phyloP scores from a whole-genome alignment of 169 alveolate genomes.

The Plasmodium falciparum region DNA sequence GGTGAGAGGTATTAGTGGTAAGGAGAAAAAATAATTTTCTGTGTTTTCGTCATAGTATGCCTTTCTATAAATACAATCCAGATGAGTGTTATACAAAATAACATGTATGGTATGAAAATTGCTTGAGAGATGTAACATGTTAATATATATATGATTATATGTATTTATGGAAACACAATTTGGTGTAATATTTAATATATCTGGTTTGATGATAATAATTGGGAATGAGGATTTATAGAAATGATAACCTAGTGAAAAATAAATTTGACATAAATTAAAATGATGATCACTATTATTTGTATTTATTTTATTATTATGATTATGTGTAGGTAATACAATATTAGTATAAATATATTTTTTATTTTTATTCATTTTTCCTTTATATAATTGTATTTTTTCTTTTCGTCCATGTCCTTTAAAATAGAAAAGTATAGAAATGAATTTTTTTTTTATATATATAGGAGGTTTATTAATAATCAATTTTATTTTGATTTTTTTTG shows the following conservation, averaged over 20 bases:
- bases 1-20: slow-evolving; percentile 32
- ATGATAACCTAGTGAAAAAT: slow-evolving; percentile 21
- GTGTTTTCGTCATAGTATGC: slow-evolving; percentile 28
- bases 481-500: slow-evolving; percentile 41
- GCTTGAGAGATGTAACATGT: slow-evolving; percentile 40
- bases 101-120: slow-evolving; percentile 30
- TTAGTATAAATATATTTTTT: slow-evolving; percentile 35
- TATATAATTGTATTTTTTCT: slow-evolving; percentile 14
- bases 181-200: slow-evolving; percentile 49
- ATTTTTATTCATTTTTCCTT: slow-evolving; percentile 40
- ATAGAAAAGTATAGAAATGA: slow-evolving; percentile 24
- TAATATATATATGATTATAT: slow-evolving; percentile 21
- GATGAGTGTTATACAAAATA: slow-evolving; percentile 26
- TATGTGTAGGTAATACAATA: background rate
- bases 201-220: slow-evolving; percentile 56
- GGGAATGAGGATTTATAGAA: slow-evolving; percentile 30
- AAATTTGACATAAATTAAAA: slow-evolving; percentile 26
- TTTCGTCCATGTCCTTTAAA: slow-evolving; percentile 23
- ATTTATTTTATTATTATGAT: background rate
- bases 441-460: slow-evolving; percentile 6
- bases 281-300: background rate
- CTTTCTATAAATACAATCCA: slow-evolving; percentile 20
- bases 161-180: slow-evolving; percentile 7
- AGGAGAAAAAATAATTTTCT: slow-evolving; percentile 24
- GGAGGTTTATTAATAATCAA: slow-evolving; percentile 55